A percentile compares a stretch with the other conserved stretches of the same genome.
Evolutionary conservation across 495 filamentous ascomycete species (phyloP).

Genomic region (Chlorociboria aeruginascens): DNA sequence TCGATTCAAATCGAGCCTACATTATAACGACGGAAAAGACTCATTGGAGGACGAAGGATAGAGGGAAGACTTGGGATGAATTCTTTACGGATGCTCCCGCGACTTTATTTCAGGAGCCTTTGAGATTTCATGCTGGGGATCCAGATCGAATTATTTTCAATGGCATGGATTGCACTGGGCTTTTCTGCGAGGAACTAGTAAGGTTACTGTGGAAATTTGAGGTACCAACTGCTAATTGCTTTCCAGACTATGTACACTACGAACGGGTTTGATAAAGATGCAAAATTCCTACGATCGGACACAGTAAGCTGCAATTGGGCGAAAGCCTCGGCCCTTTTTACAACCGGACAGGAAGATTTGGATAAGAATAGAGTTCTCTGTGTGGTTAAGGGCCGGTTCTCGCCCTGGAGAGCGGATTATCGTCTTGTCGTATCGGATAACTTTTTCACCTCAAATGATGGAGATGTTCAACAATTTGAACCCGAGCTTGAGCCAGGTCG

Average conservation of each 20-base stretch:
- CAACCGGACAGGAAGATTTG: conserved; percentile 43
- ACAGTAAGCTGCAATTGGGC: conserved; percentile 77
- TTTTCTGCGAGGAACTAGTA: conserved; percentile 38
- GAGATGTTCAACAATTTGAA: conserved; percentile 47
- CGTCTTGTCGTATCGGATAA: conserved; percentile 68
- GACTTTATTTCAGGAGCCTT: conserved; percentile 29
- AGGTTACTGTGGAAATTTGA: conserved; percentile 1
- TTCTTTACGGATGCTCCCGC: conserved; percentile 47
- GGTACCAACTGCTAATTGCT: conserved; percentile 2
- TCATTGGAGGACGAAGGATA: conserved; percentile 74
- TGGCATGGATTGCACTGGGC: conserved; percentile 50
- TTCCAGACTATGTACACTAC: conserved; percentile 59
- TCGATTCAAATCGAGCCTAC: conserved; percentile 67
- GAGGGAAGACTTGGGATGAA: conserved; percentile 63
- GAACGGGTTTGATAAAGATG: conserved; percentile 61
- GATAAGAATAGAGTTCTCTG: conserved; percentile 62
- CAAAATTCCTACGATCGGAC: conserved; percentile 46
- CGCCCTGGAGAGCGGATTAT: conserved; percentile 48
- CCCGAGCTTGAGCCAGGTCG: conserved; percentile 61
- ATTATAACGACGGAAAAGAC: conserved; percentile 48
- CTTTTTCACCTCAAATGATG: conserved; percentile 47
- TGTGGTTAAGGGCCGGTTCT: conserved; percentile 57
- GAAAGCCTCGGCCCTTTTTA: conserved; percentile 59
- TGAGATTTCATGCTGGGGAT: conserved; percentile 73
- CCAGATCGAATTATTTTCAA: conserved; percentile 74